Conservation (phyloP, 2,329 filamentous ascomycete genomes). For the Colletotrichum tropicicola region DNA sequence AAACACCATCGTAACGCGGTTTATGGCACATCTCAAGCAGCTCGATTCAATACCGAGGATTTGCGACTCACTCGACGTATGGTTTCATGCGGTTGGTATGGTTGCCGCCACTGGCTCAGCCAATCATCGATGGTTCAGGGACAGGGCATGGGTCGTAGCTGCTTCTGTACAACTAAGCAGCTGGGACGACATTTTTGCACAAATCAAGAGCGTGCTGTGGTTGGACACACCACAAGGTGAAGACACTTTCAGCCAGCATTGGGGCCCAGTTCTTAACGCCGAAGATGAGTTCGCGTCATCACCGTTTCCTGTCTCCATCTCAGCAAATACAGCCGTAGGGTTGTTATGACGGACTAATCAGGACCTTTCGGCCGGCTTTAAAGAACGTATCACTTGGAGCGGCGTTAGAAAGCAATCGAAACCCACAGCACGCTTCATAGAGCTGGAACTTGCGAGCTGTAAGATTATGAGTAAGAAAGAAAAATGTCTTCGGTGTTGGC, state of each 20-base stretch:
- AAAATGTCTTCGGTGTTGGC: too few relatives aligned
- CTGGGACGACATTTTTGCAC: conserved; percentile 23
- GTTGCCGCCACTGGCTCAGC: conserved; percentile 40
- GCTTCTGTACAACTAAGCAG: neutral
- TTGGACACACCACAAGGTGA: conserved; percentile 33
- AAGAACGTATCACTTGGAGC: too few relatives aligned
- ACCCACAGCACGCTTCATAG: too few relatives aligned
- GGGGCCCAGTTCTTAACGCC: conserved; percentile 33
- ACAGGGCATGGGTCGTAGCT: conserved; percentile 31
- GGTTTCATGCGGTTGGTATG: conserved; percentile 53
- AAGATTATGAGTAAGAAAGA: too few relatives aligned
- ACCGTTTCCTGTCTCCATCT: neutral
- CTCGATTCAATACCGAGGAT: conserved; percentile 29
- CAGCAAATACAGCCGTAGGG: too few relatives aligned
- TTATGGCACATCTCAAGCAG: conserved; percentile 41
- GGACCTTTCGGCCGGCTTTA: too few relatives aligned
- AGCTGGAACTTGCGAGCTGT: too few relatives aligned
- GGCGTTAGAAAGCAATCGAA: too few relatives aligned
- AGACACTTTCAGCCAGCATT: conserved; percentile 36
- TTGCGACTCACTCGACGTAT: conserved; percentile 44
- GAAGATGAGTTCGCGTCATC: neutral
- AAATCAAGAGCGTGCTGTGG: conserved; percentile 40
- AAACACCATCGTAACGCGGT: conserved; percentile 41
- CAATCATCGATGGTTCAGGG: conserved; percentile 40
- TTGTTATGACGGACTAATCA: too few relatives aligned